phyloP scores from a whole-genome alignment of 129 eudicot species.

The Apium graveolens region DNA sequence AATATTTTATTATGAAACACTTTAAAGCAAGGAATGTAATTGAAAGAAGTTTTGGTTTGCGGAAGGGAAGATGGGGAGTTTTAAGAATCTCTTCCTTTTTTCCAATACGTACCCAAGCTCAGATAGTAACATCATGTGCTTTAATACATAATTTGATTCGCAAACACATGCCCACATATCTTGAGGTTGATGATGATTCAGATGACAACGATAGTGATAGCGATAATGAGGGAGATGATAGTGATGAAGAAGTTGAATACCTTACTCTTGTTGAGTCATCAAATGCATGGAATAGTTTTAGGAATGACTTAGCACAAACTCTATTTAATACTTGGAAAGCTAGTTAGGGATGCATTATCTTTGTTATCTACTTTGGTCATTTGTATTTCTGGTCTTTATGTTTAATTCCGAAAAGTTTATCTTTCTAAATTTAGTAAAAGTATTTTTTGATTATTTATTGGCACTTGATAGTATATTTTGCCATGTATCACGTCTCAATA shows the following conservation, averaged over 20 bases:
- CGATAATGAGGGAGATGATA: background rate
- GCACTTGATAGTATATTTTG: no score
- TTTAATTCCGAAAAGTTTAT: background rate
- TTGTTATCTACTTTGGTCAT: no score
- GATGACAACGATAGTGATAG: background rate
- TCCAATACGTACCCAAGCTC: no score
- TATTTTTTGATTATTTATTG: no score
- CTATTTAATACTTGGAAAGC: no score
- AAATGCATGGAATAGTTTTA: background rate
- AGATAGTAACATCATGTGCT: no score
- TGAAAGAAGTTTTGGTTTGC: no score
- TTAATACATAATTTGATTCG: background rate
- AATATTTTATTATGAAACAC: no score
- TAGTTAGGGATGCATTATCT: background rate
- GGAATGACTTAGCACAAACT: background rate
- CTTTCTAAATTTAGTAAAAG: background rate
- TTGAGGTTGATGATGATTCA: background rate
- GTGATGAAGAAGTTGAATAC: background rate
- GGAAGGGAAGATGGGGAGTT: no score
- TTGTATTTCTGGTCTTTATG: no score
- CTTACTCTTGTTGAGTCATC: background rate
- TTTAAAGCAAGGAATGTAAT: no score
- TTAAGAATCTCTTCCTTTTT: no score
- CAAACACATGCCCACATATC: background rate
- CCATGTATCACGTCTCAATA: background rate